phyloP scores from a whole-genome alignment of 805 yeast species.

The Candida endomychidarum region DNA sequence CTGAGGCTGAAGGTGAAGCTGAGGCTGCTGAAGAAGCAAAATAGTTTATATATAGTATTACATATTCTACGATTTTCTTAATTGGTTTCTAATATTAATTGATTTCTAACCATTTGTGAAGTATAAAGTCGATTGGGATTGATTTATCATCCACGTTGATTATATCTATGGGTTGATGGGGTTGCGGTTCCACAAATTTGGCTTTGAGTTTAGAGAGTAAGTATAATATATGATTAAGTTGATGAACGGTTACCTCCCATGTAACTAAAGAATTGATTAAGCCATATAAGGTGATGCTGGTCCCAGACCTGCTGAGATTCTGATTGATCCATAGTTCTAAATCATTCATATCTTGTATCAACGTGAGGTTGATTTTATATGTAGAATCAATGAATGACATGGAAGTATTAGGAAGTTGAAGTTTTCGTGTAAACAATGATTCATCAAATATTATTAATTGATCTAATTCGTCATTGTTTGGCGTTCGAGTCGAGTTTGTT shows the following conservation, averaged over 20 bases:
- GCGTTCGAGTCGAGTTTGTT: background rate
- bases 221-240: conserved; percentile 8
- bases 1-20: conserved; percentile 19
- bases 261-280: background rate
- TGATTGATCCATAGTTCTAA: background rate
- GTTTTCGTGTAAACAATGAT: conserved; percentile 1
- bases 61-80: background rate
- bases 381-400: conserved; percentile 2
- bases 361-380: conserved; percentile 1
- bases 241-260: background rate
- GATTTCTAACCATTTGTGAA: conserved; percentile 8
- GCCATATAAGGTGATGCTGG: background rate
- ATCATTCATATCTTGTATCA: conserved; percentile 1
- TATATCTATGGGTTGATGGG: background rate
- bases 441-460: conserved; percentile 5
- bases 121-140: background rate
- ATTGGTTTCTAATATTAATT: background rate
- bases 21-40: conserved; percentile 12
- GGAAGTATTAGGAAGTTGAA: background rate
- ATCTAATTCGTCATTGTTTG: too few relatives aligned
- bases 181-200: background rate
- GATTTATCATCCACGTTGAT: conserved; percentile 1
- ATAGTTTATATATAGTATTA: conserved; percentile 1
- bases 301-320: background rate
- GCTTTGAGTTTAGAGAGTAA: conserved; percentile 2